Conservation (phyloP, 805 yeast genomes). For the Lachancea nothofagi region DNA sequence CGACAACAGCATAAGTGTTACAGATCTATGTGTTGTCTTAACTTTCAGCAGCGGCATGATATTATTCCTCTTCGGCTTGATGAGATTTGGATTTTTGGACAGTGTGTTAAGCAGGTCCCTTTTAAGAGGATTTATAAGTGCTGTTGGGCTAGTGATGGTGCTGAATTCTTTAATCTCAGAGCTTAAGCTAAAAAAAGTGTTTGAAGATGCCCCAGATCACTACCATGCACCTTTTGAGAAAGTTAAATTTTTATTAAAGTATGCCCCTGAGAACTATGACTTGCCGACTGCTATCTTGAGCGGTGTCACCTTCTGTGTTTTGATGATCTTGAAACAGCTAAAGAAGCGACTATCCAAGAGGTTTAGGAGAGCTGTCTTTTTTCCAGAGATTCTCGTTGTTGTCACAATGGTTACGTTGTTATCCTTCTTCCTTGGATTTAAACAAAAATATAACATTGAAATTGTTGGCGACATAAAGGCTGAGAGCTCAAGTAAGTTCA, state of each 20-base stretch:
- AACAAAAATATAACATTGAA: slow-evolving; percentile 47
- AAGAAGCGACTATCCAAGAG: slow-evolving; percentile 36
- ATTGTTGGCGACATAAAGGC: slow-evolving; percentile 65
- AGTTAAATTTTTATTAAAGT: slow-evolving; percentile 46
- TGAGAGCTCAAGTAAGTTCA: slow-evolving; percentile 40
- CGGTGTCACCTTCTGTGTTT: slow-evolving; percentile 40
- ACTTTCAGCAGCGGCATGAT: slow-evolving; percentile 72
- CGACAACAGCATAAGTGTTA: slow-evolving; percentile 38
- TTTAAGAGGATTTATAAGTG: slow-evolving; percentile 76
- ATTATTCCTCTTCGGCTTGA: slow-evolving; percentile 65
- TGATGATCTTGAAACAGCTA: slow-evolving; percentile 40
- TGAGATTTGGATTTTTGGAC: slow-evolving; percentile 83
- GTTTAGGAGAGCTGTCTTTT: slow-evolving; percentile 46
- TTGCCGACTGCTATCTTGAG: slow-evolving; percentile 59
- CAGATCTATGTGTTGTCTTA: slow-evolving; percentile 60
- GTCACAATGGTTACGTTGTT: slow-evolving; percentile 56
- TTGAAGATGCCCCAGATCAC: slow-evolving; percentile 44
- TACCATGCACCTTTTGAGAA: slow-evolving; percentile 72
- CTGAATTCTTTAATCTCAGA: slow-evolving; percentile 68
- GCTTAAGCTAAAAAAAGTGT: slow-evolving; percentile 54
- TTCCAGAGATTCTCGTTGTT: slow-evolving; percentile 84
- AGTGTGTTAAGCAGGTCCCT: slow-evolving; percentile 72
- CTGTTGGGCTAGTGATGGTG: slow-evolving; percentile 80
- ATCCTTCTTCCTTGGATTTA: slow-evolving; percentile 45
- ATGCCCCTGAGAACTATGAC: slow-evolving; percentile 46